Evolutionary conservation across 176 grass and related monocot genomes (phyloP), one percentile per base, ranked within the genome.

Genomic region (Hsuehochloa calcarea): DNA sequence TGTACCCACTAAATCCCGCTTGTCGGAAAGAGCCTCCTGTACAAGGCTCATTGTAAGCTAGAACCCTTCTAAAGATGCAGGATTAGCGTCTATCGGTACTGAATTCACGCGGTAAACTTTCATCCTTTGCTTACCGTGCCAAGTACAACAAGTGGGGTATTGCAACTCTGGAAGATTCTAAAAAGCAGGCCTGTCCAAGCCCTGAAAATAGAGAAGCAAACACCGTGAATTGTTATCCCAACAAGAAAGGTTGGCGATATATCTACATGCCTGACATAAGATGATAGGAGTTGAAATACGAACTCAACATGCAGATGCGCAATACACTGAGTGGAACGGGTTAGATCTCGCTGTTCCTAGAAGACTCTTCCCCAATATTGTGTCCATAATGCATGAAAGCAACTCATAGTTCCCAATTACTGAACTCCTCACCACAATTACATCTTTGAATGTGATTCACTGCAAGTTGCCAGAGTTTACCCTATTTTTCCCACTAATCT

Each of bases 121-220:
- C 8, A 46, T 46, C 14, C 51, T 76, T 39, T 71, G 59, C 83
- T 82, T 92, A 94, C 96, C 52, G 88, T 96, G 80, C 58, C 93
- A 74, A 88, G 81, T 23, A 87, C 83, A 68, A 99, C 86, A 69
- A 96, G 84, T 76, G 93, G 97, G 66, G 90, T 82, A 78, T 86
- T 94, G 69, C 90, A 94, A 44, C 87, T 94, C 56, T 80, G 68
- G 50, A 96, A 89, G 66, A 47, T 91, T 81, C 90, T 91, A 73
- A 99, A 96, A 82, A 99, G 97, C 10, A 99, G 76, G 83, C 97
- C 96, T 11, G 87, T 92, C 93, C 93, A 99, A 75, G 79, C 90
- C 96, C 90, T 99, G 81, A 58, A 58, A 94, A 94, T 69, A 54
- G 75, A 79, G 17, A 73, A 65, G 26, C 16, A 59, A 77, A 87